Conservation (phyloP, 371 early-diverging fungal genomes). For the Mortierella sp. region DNA sequence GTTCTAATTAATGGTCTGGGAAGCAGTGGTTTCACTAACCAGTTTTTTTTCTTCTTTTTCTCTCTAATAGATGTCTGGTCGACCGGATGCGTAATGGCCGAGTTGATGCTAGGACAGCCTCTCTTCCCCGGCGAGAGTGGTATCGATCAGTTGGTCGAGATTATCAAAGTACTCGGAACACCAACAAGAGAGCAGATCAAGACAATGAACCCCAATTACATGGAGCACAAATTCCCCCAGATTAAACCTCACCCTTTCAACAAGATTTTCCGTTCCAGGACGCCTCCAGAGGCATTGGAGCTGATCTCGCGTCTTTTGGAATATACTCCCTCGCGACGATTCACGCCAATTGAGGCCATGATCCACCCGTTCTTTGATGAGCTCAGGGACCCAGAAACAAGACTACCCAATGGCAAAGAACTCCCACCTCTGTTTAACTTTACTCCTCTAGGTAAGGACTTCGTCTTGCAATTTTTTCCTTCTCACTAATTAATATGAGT, state of each 20-base stretch:
- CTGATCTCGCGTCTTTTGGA: conserved; percentile 90
- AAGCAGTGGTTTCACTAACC: not conserved
- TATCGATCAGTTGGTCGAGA: conserved; percentile 99
- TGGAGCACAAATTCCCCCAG: conserved; percentile 98
- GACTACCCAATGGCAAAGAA: conserved; percentile 81
- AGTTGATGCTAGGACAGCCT: conserved; percentile 96
- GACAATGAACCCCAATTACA: conserved; percentile 97
- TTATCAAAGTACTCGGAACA: conserved; percentile 99
- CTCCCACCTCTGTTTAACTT: conserved; percentile 95
- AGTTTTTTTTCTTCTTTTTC: not conserved
- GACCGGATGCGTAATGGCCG: conserved; percentile 99
- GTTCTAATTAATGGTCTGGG: not conserved
- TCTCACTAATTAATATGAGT: not conserved
- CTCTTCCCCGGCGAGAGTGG: conserved; percentile 99
- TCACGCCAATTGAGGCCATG: conserved; percentile 96
- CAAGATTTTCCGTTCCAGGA: conserved; percentile 88
- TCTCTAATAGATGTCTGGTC: conserved; percentile 93
- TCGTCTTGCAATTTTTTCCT: not conserved
- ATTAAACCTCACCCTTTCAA: conserved; percentile 94
- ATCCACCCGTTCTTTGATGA: conserved; percentile 98
- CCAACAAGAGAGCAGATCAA: conserved; percentile 96
- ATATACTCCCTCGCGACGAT: conserved; percentile 93
- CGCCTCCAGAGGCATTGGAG: conserved; percentile 90
- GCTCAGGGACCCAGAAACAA: conserved; percentile 87
- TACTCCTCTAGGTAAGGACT: conserved; percentile 76